Conservation (phyloP, 2,329 filamentous ascomycete genomes). For the Colletotrichum sansevieriae region DNA sequence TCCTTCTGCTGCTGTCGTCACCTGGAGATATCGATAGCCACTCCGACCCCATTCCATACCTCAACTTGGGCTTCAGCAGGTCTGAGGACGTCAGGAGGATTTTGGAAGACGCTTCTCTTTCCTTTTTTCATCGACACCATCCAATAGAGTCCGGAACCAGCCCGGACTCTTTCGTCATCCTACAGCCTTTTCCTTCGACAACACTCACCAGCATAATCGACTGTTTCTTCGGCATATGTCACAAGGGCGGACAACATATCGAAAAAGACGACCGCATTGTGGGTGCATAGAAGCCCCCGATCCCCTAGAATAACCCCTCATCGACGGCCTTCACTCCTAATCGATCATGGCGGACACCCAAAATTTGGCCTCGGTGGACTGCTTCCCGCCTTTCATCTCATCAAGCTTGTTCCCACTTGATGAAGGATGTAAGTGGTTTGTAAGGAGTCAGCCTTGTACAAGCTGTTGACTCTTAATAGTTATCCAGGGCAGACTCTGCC, state of each 20-base stretch:
- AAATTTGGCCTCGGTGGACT: conserved; percentile 50
- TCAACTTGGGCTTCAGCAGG: conserved; percentile 33
- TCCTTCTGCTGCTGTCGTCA: background rate
- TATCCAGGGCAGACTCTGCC: conserved; percentile 67
- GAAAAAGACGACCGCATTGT: background rate
- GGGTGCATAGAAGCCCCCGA: background rate
- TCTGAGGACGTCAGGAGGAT: conserved; percentile 25
- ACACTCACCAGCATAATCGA: background rate
- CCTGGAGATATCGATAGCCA: background rate
- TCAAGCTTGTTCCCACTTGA: conserved; percentile 67
- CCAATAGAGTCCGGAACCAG: background rate
- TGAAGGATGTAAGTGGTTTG: conserved; percentile 74
- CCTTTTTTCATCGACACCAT: background rate
- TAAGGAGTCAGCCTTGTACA: background rate
- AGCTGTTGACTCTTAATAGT: conserved; percentile 59
- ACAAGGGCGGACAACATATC: conserved; percentile 2
- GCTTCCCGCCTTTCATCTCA: conserved; percentile 78
- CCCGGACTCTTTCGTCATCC: background rate
- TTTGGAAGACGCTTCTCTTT: conserved; percentile 8
- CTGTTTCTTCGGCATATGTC: conserved; percentile 12
- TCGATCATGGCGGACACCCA: conserved; percentile 25
- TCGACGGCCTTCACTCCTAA: background rate
- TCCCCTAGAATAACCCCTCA: background rate
- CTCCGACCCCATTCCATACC: conserved; percentile 1
- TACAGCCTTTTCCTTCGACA: background rate